These are phyloP conservation scores for Tilletia indica DNA, from an alignment of 1,284 basidiomycete genomes.

Conservation along the genomic window DNA sequence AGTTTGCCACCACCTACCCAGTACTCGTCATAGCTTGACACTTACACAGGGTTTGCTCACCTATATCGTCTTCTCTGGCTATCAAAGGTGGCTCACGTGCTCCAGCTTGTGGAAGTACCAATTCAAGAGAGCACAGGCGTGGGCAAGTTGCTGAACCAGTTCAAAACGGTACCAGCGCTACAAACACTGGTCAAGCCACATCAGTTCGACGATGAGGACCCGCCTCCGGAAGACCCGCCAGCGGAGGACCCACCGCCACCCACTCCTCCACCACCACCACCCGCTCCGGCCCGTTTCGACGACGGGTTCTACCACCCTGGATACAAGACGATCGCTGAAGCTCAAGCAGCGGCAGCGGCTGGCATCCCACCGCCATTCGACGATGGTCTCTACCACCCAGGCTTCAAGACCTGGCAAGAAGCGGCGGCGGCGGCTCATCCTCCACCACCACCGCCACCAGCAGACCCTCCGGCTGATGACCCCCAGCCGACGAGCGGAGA, in stretches of 20 bases:
- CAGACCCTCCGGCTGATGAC: slow-evolving; percentile 7
- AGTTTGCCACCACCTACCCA: too few relatives aligned
- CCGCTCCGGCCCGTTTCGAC: neutral
- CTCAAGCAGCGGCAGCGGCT: slow-evolving; percentile 6
- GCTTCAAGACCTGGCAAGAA: slow-evolving; percentile 1
- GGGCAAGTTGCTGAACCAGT: neutral
- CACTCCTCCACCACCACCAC: neutral
- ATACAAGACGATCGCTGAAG: slow-evolving; percentile 12
- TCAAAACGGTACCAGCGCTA: neutral
- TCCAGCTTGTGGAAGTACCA: too few relatives aligned
- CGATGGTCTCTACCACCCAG: slow-evolving; percentile 6
- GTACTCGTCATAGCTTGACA: too few relatives aligned
- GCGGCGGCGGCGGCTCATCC: neutral
- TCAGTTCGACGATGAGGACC: slow-evolving; percentile 7
- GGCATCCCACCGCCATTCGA: slow-evolving; percentile 8
- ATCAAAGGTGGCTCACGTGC: too few relatives aligned
- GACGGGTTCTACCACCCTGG: slow-evolving; percentile 10
- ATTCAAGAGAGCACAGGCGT: too few relatives aligned
- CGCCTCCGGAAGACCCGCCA: neutral
- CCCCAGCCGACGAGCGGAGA: slow-evolving; percentile 12
- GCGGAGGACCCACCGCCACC: slow-evolving; percentile 6
- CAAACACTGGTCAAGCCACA: neutral
- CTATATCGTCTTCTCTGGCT: too few relatives aligned
- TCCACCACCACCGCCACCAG: slow-evolving; percentile 12
- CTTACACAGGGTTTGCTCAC: too few relatives aligned